Percentiles rank a stretch among this genome's conserved stretches.
phyloP scores from a whole-genome alignment of 495 filamentous ascomycete species.

The Aspergillus sclerotiicarbonarius region DNA sequence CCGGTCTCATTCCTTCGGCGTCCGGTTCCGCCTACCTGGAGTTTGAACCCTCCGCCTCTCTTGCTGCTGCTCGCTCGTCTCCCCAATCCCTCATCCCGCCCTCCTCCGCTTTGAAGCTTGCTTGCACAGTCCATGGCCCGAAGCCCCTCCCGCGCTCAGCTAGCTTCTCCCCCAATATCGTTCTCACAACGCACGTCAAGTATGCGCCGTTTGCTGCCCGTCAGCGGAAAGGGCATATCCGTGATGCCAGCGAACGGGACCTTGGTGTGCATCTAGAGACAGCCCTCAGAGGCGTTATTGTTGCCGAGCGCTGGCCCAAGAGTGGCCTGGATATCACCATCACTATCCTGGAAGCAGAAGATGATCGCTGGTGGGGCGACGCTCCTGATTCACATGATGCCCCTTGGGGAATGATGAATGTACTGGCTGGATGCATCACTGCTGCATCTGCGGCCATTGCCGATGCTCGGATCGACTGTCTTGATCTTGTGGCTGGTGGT shows the following conservation, averaged over 20 bases:
- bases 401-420: slow-evolving; percentile 82
- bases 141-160: slow-evolving; percentile 85
- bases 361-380: slow-evolving; percentile 63
- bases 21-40: slow-evolving; percentile 94
- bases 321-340: slow-evolving; percentile 89
- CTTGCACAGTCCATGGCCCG: slow-evolving; percentile 89
- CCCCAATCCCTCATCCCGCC: slow-evolving; percentile 46
- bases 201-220: slow-evolving; percentile 91
- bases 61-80: slow-evolving; percentile 46
- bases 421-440: slow-evolving; percentile 88
- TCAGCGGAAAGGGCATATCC: slow-evolving; percentile 79
- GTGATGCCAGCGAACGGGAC: slow-evolving; percentile 83
- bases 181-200: slow-evolving; percentile 89
- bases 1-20: slow-evolving; percentile 87
- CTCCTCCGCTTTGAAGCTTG: slow-evolving; percentile 75
- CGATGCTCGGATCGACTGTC: slow-evolving; percentile 93
- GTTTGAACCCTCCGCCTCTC: slow-evolving; percentile 60
- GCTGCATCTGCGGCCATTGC: slow-evolving; percentile 92
- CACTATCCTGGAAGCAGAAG: slow-evolving; percentile 89
- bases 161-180: slow-evolving; percentile 84
- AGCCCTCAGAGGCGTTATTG: slow-evolving; percentile 82
- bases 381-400: slow-evolving; percentile 44
- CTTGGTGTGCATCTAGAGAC: slow-evolving; percentile 88
- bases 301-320: slow-evolving; percentile 94
- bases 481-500: slow-evolving; percentile 86